Evolutionary conservation across 2,329 filamentous ascomycete species (phyloP).

Genomic region (Intubia oerlemansii): DNA sequence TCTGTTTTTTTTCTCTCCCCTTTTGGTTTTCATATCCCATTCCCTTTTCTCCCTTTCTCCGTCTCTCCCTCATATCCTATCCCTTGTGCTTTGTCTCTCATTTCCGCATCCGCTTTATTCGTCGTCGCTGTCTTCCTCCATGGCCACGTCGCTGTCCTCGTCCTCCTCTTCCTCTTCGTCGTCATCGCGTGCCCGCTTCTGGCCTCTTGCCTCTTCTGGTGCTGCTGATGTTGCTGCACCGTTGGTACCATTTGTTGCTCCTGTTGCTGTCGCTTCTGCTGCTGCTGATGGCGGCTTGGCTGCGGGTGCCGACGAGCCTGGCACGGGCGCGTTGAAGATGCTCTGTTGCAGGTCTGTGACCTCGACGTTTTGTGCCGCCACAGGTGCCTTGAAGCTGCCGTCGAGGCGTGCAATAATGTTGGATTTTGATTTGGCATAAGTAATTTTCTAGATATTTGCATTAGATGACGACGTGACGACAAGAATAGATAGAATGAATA

Average conservation of each 20-base stretch:
- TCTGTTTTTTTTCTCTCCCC: no score
- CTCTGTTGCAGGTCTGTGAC: conserved; percentile 59
- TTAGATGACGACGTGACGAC: not conserved
- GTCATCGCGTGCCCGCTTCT: conserved; percentile 53
- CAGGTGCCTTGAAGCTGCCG: conserved; percentile 62
- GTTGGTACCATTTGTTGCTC: no score
- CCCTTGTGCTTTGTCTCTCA: no score
- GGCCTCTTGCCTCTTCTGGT: conserved; percentile 19
- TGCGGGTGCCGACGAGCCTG: conserved; percentile 24
- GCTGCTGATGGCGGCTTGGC: conserved; percentile 15
- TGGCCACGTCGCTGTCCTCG: conserved; percentile 39
- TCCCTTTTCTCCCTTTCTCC: no score
- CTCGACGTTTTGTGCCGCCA: conserved; percentile 30
- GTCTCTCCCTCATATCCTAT: no score
- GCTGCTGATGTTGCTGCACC: no score
- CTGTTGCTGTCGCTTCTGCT: conserved; percentile 8
- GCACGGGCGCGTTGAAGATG: conserved; percentile 50
- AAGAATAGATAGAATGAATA: not conserved
- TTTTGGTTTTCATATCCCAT: no score
- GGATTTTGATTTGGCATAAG: conserved; percentile 79
- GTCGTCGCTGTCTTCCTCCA: conserved; percentile 52
- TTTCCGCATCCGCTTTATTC: no score
- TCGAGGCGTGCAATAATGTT: conserved; percentile 79
- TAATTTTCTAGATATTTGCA: conserved; percentile 43
- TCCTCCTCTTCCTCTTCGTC: conserved; percentile 44